Conservation (phyloP, 208 protist genomes). For the Trypanosoma brucei region DNA sequence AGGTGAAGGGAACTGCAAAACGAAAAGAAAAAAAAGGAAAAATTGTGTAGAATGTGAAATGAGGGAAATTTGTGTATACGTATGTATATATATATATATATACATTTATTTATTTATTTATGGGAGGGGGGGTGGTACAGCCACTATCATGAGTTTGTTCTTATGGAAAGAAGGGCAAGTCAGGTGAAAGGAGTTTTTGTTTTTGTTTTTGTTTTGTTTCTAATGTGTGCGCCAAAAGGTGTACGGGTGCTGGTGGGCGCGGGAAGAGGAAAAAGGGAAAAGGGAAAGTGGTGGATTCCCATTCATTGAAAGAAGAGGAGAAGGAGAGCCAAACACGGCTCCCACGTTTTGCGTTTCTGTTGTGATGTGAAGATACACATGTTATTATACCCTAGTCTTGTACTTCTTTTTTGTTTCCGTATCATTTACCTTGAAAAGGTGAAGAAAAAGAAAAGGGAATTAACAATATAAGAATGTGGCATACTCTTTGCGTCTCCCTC, state of each 20-base stretch:
- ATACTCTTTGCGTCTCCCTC: background rate
- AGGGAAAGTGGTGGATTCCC: background rate
- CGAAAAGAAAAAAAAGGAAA: slow-evolving; percentile 1
- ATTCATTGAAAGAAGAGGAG: background rate
- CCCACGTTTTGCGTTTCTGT: too few relatives aligned
- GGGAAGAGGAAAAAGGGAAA: background rate
- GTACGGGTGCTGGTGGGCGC: background rate
- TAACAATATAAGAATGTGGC: background rate
- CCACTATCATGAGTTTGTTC: too few relatives aligned
- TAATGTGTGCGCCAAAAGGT: too few relatives aligned
- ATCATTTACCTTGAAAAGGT: background rate
- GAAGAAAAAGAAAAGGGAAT: background rate
- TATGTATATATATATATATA: background rate
- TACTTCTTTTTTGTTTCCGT: background rate
- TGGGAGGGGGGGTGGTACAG: background rate
- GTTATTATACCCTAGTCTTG: too few relatives aligned
- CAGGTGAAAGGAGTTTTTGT: too few relatives aligned
- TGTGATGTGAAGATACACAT: too few relatives aligned
- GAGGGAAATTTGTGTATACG: background rate
- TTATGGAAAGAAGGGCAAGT: too few relatives aligned
- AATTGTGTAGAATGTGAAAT: background rate
- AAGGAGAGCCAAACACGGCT: too few relatives aligned
- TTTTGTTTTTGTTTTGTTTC: too few relatives aligned
- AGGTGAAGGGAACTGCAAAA: background rate
- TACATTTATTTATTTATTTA: background rate